Percentiles rank a stretch among this genome's conserved stretches.
Evolutionary conservation across 805 yeast species (phyloP).

Genomic region (Candida wancherniae): DNA sequence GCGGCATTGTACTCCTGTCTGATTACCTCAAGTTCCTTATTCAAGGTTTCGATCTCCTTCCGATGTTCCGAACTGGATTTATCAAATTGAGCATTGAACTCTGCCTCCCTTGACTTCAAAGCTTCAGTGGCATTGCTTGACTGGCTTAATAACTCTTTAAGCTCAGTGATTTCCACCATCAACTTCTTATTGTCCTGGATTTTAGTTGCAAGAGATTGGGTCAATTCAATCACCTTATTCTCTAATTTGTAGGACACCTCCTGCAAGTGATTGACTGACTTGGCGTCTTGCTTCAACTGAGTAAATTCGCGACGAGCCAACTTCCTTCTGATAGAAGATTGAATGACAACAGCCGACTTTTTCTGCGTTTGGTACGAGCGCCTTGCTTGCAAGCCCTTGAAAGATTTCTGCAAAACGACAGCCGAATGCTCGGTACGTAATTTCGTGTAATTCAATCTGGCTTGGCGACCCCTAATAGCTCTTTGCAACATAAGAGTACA

Average conservation of each 20-base stretch:
- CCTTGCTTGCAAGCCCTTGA: constrained; percentile 69
- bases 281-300: constrained; percentile 76
- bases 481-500: constrained; percentile 44
- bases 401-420: constrained; percentile 60
- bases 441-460: constrained; percentile 49
- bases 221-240: constrained; percentile 94
- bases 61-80: constrained; percentile 44
- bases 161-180: constrained; percentile 51
- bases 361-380: constrained; percentile 40
- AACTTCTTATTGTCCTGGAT: constrained; percentile 78
- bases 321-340: constrained; percentile 72
- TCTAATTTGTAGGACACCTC: constrained; percentile 92
- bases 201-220: constrained; percentile 75
- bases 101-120: constrained; percentile 52
- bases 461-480: constrained; percentile 45
- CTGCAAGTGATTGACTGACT: constrained; percentile 81
- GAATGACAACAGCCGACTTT: constrained; percentile 64
- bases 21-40: constrained; percentile 50
- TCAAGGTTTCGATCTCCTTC: constrained; percentile 44
- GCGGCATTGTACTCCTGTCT: constrained; percentile 56
- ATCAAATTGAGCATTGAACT: constrained; percentile 44
- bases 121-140: constrained; percentile 49
- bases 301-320: constrained; percentile 63
- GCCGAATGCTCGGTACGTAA: constrained; percentile 62
- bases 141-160: constrained; percentile 46